These are phyloP conservation scores for Geotrichum macrosporum DNA, from an alignment of 1,139 yeast genomes.

Conservation along the genomic window DNA sequence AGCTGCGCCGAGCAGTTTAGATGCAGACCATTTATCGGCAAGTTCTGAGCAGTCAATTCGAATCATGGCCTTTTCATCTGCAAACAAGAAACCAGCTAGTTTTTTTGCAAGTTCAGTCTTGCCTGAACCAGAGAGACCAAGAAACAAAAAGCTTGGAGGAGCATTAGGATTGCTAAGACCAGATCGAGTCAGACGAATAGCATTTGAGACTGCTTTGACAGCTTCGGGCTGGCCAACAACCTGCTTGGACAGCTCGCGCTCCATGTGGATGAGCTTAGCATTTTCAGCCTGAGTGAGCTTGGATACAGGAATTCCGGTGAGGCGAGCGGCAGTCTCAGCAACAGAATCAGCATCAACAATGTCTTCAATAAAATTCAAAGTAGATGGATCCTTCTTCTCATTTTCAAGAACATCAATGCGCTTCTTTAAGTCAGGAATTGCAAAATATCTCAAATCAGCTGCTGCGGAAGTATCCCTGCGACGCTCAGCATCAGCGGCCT, in stretches of 20 bases:
- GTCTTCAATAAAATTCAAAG: slow-evolving; percentile 60
- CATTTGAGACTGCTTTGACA: slow-evolving; percentile 92
- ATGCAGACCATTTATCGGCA: slow-evolving; percentile 91
- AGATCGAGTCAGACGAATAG: slow-evolving; percentile 89
- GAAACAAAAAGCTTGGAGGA: slow-evolving; percentile 91
- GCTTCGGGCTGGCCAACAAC: slow-evolving; percentile 98
- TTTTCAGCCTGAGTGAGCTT: slow-evolving; percentile 95
- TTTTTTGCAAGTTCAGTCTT: slow-evolving; percentile 97
- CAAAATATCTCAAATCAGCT: slow-evolving; percentile 92
- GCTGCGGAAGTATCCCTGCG: slow-evolving; percentile 91
- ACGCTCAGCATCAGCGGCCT: slow-evolving; percentile 96
- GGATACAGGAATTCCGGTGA: slow-evolving; percentile 98
- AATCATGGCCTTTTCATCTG: slow-evolving; percentile 93
- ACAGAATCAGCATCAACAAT: slow-evolving; percentile 92
- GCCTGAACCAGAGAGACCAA: slow-evolving; percentile 96
- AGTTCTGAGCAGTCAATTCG: slow-evolving; percentile 97
- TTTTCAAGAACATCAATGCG: slow-evolving; percentile 72
- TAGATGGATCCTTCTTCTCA: slow-evolving; percentile 59
- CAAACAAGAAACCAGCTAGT: slow-evolving; percentile 89
- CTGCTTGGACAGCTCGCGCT: slow-evolving; percentile 67
- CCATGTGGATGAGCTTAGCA: slow-evolving; percentile 90
- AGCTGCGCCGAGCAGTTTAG: slow-evolving; percentile 93
- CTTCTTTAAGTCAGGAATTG: slow-evolving; percentile 84
- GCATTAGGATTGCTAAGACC: slow-evolving; percentile 94
- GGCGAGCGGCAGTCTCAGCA: slow-evolving; percentile 93